Base-by-base conservation (phyloP, 345 rosid species). In the Bruguiera gymnorhiza region DNA sequence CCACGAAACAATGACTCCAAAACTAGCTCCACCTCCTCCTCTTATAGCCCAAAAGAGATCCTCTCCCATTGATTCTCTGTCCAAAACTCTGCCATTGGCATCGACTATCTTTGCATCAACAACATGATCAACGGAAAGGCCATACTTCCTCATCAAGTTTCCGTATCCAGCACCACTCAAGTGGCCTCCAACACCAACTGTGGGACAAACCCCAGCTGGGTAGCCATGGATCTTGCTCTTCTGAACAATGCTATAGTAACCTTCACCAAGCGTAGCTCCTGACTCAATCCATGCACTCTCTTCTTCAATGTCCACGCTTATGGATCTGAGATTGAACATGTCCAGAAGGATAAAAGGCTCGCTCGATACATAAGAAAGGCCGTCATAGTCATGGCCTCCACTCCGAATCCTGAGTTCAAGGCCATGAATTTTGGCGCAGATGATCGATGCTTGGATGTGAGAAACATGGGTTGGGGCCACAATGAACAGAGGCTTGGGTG, bases 131-230 rank as follows among this genome's bases (percentile, higher is more conserved):
- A 53, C 60, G 4, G 60, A 53, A 24, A 66, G 27, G 7, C 70
- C 70, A n/a, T 29, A 53, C 36, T 66, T 66, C 46, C 70, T 51
- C 70, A 66, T 26, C 70, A 66, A 27, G 70, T 66, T 66, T 8
- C 70, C 70, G 32, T 66, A 66, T 20, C 70, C 70, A 51, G 37
- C 70, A 0, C 70, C 70, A 66, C 70, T 66, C 43, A 66, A 29
- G 26, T 51, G 60, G 24, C 70, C 70, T 15, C 70, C 70, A 53
- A 66, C 60, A 6, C 70, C 70, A 53, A 66, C 70, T 13, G 70
- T 66, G 27, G 70, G 70, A 13, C 70, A 66, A 20, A 66, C 70
- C 48, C 70, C 70, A 32, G 60, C 70, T 5, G 70, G 70, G 60
- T 21, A 53, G 21, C 39, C 48, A 53, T 26, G 70, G 32, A 66